Conservation (phyloP, 331 rosid genomes). For the Spiraea crenata region DNA sequence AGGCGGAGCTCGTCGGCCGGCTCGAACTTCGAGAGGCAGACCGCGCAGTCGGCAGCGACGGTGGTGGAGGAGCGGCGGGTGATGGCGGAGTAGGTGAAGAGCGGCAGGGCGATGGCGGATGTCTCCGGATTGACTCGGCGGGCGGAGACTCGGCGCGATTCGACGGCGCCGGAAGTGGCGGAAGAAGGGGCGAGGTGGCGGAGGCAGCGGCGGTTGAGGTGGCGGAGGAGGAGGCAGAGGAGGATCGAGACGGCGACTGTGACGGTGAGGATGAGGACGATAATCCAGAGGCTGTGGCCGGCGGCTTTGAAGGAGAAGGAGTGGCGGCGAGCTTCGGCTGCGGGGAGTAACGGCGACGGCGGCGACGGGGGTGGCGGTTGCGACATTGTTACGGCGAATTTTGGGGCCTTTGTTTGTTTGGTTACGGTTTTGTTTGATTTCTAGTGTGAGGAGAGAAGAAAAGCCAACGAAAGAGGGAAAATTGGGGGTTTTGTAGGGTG, state of each 20-base stretch:
- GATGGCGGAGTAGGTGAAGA: slow-evolving; percentile 66
- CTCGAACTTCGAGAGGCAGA: slow-evolving; percentile 42
- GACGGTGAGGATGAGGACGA: slow-evolving; percentile 45
- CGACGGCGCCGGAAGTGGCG: background rate
- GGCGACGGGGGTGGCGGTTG: slow-evolving; percentile 19
- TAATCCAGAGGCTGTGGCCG: slow-evolving; percentile 65
- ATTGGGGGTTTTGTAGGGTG: background rate
- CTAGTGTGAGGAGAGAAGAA: slow-evolving; percentile 1
- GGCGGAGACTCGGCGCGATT: slow-evolving; percentile 25
- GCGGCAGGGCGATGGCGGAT: slow-evolving; percentile 54
- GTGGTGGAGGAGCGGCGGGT: slow-evolving; percentile 47
- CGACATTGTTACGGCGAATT: slow-evolving; percentile 20
- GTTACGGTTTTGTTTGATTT: background rate
- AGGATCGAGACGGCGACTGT: slow-evolving; percentile 52
- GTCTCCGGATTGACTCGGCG: slow-evolving; percentile 53
- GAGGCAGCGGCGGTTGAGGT: slow-evolving; percentile 65
- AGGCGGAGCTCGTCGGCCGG: slow-evolving; percentile 35
- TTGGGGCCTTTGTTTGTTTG: too few species aligned
- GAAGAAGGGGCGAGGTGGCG: slow-evolving; percentile 38
- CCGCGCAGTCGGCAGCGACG: slow-evolving; percentile 56
- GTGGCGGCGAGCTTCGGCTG: slow-evolving; percentile 15
- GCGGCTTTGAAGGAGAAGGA: slow-evolving; percentile 39
- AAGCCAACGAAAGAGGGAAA: slow-evolving; percentile 10
- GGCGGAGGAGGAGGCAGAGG: slow-evolving; percentile 64
- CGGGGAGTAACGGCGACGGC: slow-evolving; percentile 36